Conservation (phyloP, 2,329 filamentous ascomycete species). For the Anthostomella pinea region DNA sequence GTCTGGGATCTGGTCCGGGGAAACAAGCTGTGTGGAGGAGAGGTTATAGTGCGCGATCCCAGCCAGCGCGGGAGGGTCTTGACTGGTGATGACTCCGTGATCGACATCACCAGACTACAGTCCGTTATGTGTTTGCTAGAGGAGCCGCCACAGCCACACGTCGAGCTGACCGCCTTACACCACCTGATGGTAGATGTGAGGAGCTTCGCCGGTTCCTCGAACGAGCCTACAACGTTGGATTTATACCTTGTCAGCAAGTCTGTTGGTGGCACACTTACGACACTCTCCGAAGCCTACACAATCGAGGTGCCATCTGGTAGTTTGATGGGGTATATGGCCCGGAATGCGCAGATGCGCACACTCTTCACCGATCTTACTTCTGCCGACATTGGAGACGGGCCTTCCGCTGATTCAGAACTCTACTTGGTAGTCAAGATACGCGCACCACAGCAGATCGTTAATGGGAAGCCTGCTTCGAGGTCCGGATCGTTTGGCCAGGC, state of each 20-base stretch:
- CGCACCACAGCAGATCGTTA: slow-evolving; percentile 50
- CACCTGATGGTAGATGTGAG: slow-evolving; percentile 83
- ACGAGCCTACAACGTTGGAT: slow-evolving; percentile 72
- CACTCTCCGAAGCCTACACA: slow-evolving; percentile 79
- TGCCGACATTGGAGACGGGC: slow-evolving; percentile 64
- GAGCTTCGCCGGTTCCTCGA: slow-evolving; percentile 72
- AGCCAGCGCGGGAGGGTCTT: slow-evolving; percentile 78
- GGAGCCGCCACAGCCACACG: slow-evolving; percentile 66
- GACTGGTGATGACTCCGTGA: slow-evolving; percentile 88
- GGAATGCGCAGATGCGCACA: slow-evolving; percentile 71
- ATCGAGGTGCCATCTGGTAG: slow-evolving; percentile 76
- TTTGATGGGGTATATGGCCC: slow-evolving; percentile 61
- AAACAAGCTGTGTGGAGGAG: slow-evolving; percentile 90
- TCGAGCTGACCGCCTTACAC: slow-evolving; percentile 71
- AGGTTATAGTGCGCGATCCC: slow-evolving; percentile 93
- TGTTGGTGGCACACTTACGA: slow-evolving; percentile 58
- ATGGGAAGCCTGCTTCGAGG: slow-evolving; percentile 49
- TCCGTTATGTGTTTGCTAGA: slow-evolving; percentile 94
- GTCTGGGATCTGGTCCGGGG: slow-evolving; percentile 94
- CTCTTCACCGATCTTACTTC: slow-evolving; percentile 84
- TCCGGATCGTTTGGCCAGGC: slow-evolving; percentile 45
- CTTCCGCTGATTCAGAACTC: slow-evolving; percentile 66
- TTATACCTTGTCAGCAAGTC: slow-evolving; percentile 75
- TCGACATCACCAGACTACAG: slow-evolving; percentile 87
- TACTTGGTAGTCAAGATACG: slow-evolving; percentile 83